A percentile compares a stretch with the other conserved stretches of the same genome.
Conservation (phyloP, 495 filamentous ascomycete species). For the Pseudomonodictys pantanalensis region DNA sequence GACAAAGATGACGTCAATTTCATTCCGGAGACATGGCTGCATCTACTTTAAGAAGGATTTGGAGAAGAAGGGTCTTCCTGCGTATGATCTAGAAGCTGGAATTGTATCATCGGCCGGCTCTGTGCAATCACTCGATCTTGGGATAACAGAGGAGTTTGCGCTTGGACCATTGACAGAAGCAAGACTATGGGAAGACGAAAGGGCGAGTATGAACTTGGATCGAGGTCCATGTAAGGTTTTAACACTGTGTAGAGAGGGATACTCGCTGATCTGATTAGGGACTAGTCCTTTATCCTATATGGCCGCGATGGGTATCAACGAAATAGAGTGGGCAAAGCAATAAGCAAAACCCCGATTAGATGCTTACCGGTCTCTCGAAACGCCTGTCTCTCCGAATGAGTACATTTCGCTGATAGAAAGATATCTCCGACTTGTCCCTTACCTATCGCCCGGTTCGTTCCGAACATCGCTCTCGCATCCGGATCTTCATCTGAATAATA, state of each 20-base stretch:
- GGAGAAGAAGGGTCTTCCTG: slow-evolving; percentile 4
- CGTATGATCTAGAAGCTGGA: slow-evolving; percentile 4
- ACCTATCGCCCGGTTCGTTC: slow-evolving; percentile 3
- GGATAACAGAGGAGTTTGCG: not conserved
- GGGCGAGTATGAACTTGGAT: slow-evolving; percentile 7
- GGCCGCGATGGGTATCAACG: slow-evolving; percentile 8
- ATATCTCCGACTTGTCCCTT: slow-evolving; percentile 4
- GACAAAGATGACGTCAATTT: slow-evolving; percentile 38
- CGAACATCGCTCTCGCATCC: slow-evolving; percentile 9
- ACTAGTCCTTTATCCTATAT: slow-evolving; percentile 7
- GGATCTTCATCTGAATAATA: slow-evolving; percentile 9
- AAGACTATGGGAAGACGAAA: slow-evolving; percentile 5
- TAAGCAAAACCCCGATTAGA: slow-evolving; percentile 28
- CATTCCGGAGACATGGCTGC: slow-evolving; percentile 43
- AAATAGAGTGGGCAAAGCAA: slow-evolving; percentile 6
- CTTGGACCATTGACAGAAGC: slow-evolving; percentile 1
- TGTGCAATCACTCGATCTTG: not conserved
- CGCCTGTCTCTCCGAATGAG: slow-evolving; percentile 2
- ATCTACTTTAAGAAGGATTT: slow-evolving; percentile 47
- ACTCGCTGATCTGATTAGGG: slow-evolving; percentile 3
- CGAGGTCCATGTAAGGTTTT: slow-evolving; percentile 11
- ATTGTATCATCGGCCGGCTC: not conserved
- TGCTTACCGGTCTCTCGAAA: slow-evolving; percentile 5
- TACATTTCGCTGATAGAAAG: slow-evolving; percentile 10
- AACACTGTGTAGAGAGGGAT: not conserved